Evolutionary conservation across 306 rosid species (phyloP), one percentile per base, ranked within the genome.

Genomic region (Oxytropis ochrocephala): DNA sequence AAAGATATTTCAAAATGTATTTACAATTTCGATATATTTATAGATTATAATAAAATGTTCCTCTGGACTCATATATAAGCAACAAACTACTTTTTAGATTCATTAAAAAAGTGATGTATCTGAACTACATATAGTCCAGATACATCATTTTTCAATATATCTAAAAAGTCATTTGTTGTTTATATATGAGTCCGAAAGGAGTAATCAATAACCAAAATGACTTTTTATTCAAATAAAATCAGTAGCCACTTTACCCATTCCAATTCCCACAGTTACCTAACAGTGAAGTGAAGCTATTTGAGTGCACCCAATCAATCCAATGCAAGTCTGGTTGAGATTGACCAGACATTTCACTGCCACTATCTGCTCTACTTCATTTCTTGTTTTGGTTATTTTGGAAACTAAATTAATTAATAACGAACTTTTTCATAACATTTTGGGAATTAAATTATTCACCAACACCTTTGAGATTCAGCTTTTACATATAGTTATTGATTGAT

Each of bases 271-370:
- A 39, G 48, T 27, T 29, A 63, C 49, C 19, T 9, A 67, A 19
- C 38, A 33, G 39, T 21, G 8, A 58, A 57, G 47, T 62, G 42
- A 65, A 12, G 14, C 44, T 52, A 49, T 73, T 60, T 9, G 12
- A 50, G 39, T 11, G 57, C 69, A n/a, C 14, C 17, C 60, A 68
- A 36, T 36, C 61, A 59, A 71, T 63, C 38, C 41, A n/a, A n/a
- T n/a, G n/a, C n/a, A 59, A 53, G 29, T 44, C 58, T 52, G 54
- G 50, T 11, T 21, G 77, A 63, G 55, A 27, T 17, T 21, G 81
- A 70, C 48, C 58, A 39, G 70, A 66, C 78, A 57, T 16, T 50
- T 18, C 67, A 33, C 75, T 67, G 79, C 64, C 46, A 42, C 32
- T 0, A 54, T 52, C 8, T 33, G 53, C 78, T 72, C 53, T 3